Evolutionary conservation across 371 early-diverging fungal genomes (phyloP).

Genomic region (Capillidium heterosporum): DNA sequence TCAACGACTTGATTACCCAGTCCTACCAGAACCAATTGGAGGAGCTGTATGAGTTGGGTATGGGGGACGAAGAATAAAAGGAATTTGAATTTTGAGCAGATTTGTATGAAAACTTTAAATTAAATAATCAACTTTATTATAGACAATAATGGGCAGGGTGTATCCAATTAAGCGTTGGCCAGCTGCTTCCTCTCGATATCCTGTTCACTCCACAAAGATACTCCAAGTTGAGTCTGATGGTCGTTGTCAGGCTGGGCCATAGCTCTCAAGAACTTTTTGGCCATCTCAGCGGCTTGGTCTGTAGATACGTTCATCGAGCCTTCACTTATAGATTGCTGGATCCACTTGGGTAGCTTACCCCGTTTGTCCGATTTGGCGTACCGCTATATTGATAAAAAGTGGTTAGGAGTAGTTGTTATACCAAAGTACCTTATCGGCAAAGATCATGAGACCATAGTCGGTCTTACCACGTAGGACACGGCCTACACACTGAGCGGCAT

Average conservation of each 20-base stretch:
- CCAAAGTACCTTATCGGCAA: slow-evolving; percentile 79
- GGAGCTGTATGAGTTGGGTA: neutral
- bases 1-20: neutral
- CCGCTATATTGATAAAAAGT: slow-evolving; percentile 26
- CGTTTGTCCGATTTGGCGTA: slow-evolving; percentile 91
- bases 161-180: too few species aligned
- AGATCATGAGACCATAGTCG: slow-evolving; percentile 99
- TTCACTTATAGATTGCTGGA: slow-evolving; percentile 80
- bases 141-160: too few species aligned
- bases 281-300: slow-evolving; percentile 92
- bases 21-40: slow-evolving; percentile 1
- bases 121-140: too few species aligned
- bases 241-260: slow-evolving; percentile 89
- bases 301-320: slow-evolving; percentile 87
- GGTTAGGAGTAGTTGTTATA: neutral
- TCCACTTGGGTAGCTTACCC: slow-evolving; percentile 97
- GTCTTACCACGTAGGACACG: slow-evolving; percentile 95
- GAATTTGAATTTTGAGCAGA: too few species aligned
- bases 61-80: neutral
- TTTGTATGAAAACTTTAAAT: too few species aligned
- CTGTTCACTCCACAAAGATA: slow-evolving; percentile 36
- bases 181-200: too few species aligned
- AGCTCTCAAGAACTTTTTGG: slow-evolving; percentile 84
- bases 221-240: slow-evolving; percentile 28
- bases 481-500: slow-evolving; percentile 99